phyloP scores from a whole-genome alignment of 2,329 filamentous ascomycete species.

The Xylariaceae sp. region DNA sequence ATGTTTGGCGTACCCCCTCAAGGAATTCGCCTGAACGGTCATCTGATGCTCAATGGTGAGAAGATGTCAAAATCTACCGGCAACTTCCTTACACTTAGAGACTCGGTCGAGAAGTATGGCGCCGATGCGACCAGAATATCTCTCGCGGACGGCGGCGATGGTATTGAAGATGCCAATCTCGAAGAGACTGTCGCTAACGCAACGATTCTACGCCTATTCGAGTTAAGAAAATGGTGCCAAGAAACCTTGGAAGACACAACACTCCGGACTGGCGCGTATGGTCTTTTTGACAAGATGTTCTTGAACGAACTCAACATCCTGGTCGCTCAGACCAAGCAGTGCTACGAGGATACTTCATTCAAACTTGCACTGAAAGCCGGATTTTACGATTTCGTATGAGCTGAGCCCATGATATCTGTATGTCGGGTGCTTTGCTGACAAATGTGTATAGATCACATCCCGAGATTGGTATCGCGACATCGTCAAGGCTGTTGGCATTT shows the following conservation, averaged over 20 bases:
- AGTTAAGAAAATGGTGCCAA: conserved; percentile 86
- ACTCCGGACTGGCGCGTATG: conserved; percentile 77
- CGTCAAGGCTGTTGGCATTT: conserved; percentile 49
- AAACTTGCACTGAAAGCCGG: conserved; percentile 81
- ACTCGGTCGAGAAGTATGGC: conserved; percentile 85
- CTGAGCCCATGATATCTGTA: too few relatives aligned
- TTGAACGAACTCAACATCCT: conserved; percentile 87
- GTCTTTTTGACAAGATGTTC: conserved; percentile 85
- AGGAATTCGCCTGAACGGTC: conserved; percentile 83
- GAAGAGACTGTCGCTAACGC: conserved; percentile 93
- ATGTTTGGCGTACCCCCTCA: conserved; percentile 79
- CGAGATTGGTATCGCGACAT: conserved; percentile 68
- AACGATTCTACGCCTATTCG: conserved; percentile 73
- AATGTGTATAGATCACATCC: conserved; percentile 62
- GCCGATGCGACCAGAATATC: conserved; percentile 89
- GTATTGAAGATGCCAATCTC: conserved; percentile 93
- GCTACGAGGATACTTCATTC: conserved; percentile 78
- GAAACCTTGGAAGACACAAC: conserved; percentile 58
- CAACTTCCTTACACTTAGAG: conserved; percentile 89
- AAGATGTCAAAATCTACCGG: conserved; percentile 99
- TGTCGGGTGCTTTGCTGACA: too few relatives aligned
- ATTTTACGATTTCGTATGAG: conserved; percentile 71
- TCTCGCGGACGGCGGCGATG: conserved; percentile 90
- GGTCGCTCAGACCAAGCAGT: conserved; percentile 70
- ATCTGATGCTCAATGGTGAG: conserved; percentile 89